Conservation (phyloP, 2,329 filamentous ascomycete genomes). For the Conoideocrella luteorostrata region DNA sequence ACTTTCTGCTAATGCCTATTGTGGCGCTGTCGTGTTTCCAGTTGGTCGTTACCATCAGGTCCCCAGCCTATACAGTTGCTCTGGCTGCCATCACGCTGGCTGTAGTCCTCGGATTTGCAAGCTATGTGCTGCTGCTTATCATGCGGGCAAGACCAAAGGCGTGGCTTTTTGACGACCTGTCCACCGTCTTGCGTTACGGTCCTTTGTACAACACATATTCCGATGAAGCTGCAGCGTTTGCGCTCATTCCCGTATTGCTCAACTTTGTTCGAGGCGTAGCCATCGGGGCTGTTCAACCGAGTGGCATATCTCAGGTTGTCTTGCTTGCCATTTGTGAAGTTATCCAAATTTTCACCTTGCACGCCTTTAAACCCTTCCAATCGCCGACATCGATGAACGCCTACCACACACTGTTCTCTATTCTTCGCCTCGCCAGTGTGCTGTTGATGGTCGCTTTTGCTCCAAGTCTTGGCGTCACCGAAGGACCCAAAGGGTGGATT, state of each 20-base stretch:
- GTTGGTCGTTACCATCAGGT: slow-evolving; percentile 65
- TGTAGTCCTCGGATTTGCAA: slow-evolving; percentile 64
- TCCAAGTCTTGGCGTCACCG: slow-evolving; percentile 70
- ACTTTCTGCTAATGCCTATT: slow-evolving; percentile 84
- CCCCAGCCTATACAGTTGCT: slow-evolving; percentile 64
- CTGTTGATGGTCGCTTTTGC: slow-evolving; percentile 78
- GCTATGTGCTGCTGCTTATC: slow-evolving; percentile 77
- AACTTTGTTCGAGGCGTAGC: slow-evolving; percentile 83
- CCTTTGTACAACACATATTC: slow-evolving; percentile 97
- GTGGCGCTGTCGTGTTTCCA: slow-evolving; percentile 87
- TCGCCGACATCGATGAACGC: slow-evolving; percentile 94
- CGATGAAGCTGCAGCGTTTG: slow-evolving; percentile 85
- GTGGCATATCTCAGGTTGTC: slow-evolving; percentile 87
- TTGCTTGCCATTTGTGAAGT: slow-evolving; percentile 92
- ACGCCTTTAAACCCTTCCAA: slow-evolving; percentile 86
- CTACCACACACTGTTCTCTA: slow-evolving; percentile 81
- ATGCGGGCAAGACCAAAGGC: slow-evolving; percentile 74
- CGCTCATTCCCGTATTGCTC: slow-evolving; percentile 76
- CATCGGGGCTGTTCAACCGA: slow-evolving; percentile 86
- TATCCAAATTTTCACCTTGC: slow-evolving; percentile 76
- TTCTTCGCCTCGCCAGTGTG: slow-evolving; percentile 68
- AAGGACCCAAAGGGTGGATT: slow-evolving; percentile 85
- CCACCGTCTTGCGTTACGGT: slow-evolving; percentile 83
- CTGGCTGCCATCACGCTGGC: slow-evolving; percentile 71
- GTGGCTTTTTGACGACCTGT: slow-evolving; percentile 86